Base-by-base conservation (phyloP, 2,329 filamentous ascomycete genomes). In the Aschersonia sp. region DNA sequence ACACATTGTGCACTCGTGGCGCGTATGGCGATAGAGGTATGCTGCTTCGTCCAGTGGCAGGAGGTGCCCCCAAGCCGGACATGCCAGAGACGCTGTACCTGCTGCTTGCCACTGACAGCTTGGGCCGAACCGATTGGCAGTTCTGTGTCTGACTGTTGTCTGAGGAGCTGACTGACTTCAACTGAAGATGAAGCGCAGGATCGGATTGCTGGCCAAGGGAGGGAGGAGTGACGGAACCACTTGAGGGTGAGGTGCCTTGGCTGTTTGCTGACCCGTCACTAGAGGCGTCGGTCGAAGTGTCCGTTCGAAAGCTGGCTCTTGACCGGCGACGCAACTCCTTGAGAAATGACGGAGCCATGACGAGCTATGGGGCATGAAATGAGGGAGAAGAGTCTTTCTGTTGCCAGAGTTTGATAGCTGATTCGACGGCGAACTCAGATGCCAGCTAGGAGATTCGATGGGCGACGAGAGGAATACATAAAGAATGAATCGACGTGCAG, bases 261-360 rank as follows among this genome's bases (percentile, higher is more conserved):
- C 72, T 75, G 41, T 42, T 42, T n/a, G 65, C 65, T 56, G 70
- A 71, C 52, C 73, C 75, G 59, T 79, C 78, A 61, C 77, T 80
- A 44, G 76, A 78, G 6, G 73, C 74, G 56, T 83, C 78, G 45
- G 74, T 78, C 41, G 79, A 78, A 51, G 71, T 73, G 41, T 77
- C 75, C 45, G 78, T 81, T 50, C 76, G 79, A 66, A 89, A 83
- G 70, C 81, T 89, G 51, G 81, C 77, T 63, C 74, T 82, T 49
- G 85, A 92, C 56, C 83, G 82, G 56, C 86, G 79, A 56, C 86
- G 84, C 49, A 94, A 67, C 59, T 84, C 80, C 65, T 80, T 86
- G 58, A 92, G 73, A 60, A 94, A 86, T 43, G 82, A 68, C 35
- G 77, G 74, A 48, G 75, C 70, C 77, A 80, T 80, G 54, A 53